Percentiles rank a stretch among this genome's conserved stretches.
Evolutionary conservation across 202 grass and related monocot genomes (phyloP).

Genomic region (Setaria viridis): DNA sequence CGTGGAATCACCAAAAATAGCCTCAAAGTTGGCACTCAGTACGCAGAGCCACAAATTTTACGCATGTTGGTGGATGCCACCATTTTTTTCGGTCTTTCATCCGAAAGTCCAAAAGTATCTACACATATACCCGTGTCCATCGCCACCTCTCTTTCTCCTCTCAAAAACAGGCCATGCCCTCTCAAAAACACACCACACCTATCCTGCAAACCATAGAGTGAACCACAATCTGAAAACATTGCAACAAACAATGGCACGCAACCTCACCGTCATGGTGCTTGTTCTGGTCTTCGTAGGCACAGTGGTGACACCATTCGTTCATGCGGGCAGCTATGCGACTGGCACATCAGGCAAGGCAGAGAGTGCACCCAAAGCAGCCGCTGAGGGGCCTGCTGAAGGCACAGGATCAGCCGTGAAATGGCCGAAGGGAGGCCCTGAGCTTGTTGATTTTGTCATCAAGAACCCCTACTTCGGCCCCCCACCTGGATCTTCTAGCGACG

Average conservation of each 20-base stretch:
- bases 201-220: background rate
- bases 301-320: background rate
- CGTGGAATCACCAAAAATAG: slow-evolving; percentile 16
- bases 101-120: background rate
- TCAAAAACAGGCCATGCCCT: background rate
- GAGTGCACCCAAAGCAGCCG: background rate
- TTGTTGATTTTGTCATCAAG: background rate
- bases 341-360: background rate
- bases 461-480: background rate
- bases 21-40: background rate
- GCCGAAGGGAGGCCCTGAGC: background rate
- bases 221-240: background rate
- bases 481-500: background rate
- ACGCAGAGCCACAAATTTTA: slow-evolving; percentile 1
- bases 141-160: background rate
- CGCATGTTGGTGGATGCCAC: background rate
- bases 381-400: background rate
- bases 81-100: background rate
- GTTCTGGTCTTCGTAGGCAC: background rate
- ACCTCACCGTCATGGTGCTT: background rate
- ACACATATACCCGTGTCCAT: background rate
- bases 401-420: background rate
- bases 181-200: background rate
- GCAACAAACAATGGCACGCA: slow-evolving; percentile 15
- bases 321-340: background rate